Evolutionary conservation across 345 rosid species (phyloP), one percentile per base, ranked within the genome.

Genomic region (Populus alba): DNA sequence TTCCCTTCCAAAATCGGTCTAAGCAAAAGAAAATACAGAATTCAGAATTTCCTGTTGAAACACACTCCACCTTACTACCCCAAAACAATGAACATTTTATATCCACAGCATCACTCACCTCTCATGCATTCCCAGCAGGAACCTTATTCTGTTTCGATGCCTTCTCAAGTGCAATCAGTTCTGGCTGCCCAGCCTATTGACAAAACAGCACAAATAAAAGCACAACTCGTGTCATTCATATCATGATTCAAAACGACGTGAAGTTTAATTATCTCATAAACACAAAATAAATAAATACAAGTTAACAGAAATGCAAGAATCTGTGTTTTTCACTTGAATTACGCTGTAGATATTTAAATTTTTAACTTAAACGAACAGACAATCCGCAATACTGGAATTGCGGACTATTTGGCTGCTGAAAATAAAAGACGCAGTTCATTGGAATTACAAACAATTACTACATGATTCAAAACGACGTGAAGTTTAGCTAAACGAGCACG

Each of bases 1-100:
- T 82, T 91, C 93, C 86, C 95, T 90, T 80, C 99, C 97, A 87
- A 91, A 97, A 29, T 97, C 97, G 78, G 84, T 72, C 99, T 97
- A 82, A 23, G 80, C 76, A 16, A 55, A 15, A 27, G 11, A 1
- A 74, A 53, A n/a, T 41, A 37, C 11, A 17, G 37, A 72, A 77
- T 18, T 73, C 49, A 75, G 47, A 74, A 29, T 16, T 74, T 77
- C n/a, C 31, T 37, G 45, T 35, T 10, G 25, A 41, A 49, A 43
- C 6, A 33, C 68, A 74, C 17, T 75, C 18, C 20, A 66, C 7
- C 49, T 13, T 45, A 61, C 39, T 12, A 47, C 43, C 16, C 33
- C 16, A 66, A 43, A 29, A 75, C 33, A 59, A 51, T 16, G 31
- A 27, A 75, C 39, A 65, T 16, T 33, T 13, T 1, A 63, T 53